Evolutionary conservation across 352 stramenopile genomes (phyloP), one percentile per base, ranked within the genome.

Genomic region (Pythium diclinum): DNA sequence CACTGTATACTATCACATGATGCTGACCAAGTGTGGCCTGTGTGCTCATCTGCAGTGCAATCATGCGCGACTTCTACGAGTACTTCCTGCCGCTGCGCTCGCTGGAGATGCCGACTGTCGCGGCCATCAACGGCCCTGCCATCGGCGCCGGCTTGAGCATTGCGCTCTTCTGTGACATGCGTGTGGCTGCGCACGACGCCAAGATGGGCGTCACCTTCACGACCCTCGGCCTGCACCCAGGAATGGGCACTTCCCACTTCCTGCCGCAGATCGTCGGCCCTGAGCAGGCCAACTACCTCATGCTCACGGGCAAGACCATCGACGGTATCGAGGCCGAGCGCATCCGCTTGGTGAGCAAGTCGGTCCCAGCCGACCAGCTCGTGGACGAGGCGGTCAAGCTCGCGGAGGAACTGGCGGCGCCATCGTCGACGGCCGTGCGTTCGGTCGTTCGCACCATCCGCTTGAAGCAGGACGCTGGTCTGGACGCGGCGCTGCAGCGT

Each of bases 191-290:
- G 0, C 67, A 72, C n/a, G 77, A 79, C 38, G 75, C 84, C 30
- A 92, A 95, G 66, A 80, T 97, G 62, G 88, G 89, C 42, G 92
- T 96, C 65, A 96, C 84, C 38, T 97, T 97, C 67, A 77, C 87
- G 25, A 85, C 87, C 64, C 61, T 97, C 13, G 90, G 90, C 0
- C 81, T 97, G 17, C 89, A 96, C 56, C 79, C 85, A 3, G 90
- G 90, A 11, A 96, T 97, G 90, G 90, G 82, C 8, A 78, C 74
- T 56, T 85, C 79, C 17, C 87, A 97, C 68, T 90, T 95, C 55
- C 64, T 97, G 1, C 83, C 88, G 38, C 62, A 76, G 48, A 59
- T 90, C 32, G 68, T 95, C 8, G 87, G 85, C 5, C 61, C 72
- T 0, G 69, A 92, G 67, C 74, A 65, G 3, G 85, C 85, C 16